These are phyloP conservation scores for Purpureocillium lavendulum DNA, from an alignment of 2,329 filamentous ascomycete genomes.

Conservation along the genomic window DNA sequence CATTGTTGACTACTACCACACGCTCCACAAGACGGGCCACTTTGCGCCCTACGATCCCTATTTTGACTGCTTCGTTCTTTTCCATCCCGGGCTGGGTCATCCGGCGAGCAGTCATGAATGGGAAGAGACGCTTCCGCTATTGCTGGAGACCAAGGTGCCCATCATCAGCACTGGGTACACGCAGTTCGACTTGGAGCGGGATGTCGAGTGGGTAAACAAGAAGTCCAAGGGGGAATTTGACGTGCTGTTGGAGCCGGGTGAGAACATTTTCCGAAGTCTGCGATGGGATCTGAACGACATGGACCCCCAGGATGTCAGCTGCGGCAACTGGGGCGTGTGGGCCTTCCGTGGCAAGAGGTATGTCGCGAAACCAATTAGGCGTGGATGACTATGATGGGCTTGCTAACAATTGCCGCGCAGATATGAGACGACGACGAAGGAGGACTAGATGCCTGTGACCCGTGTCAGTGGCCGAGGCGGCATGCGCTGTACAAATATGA, in stretches of 20 bases:
- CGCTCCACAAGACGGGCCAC: slow-evolving; percentile 79
- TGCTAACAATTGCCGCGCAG: slow-evolving; percentile 20
- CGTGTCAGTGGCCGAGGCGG: neutral
- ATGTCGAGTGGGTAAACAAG: slow-evolving; percentile 82
- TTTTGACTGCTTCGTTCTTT: slow-evolving; percentile 94
- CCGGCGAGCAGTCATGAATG: slow-evolving; percentile 91
- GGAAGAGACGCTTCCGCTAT: slow-evolving; percentile 78
- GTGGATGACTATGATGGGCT: neutral
- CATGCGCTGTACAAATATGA: neutral
- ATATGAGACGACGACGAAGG: slow-evolving; percentile 56
- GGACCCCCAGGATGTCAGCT: slow-evolving; percentile 88
- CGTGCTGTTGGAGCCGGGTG: slow-evolving; percentile 80
- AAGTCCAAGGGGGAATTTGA: slow-evolving; percentile 88
- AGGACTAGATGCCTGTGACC: slow-evolving; percentile 14
- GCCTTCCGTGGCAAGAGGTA: slow-evolving; percentile 96
- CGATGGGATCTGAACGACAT: slow-evolving; percentile 96
- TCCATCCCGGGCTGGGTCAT: slow-evolving; percentile 93
- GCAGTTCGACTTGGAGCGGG: slow-evolving; percentile 86
- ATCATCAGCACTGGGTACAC: slow-evolving; percentile 95
- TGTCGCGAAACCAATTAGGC: slow-evolving; percentile 15
- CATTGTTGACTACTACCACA: slow-evolving; percentile 97
- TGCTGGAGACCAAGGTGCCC: slow-evolving; percentile 92
- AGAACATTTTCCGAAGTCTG: slow-evolving; percentile 89
- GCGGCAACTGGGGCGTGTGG: slow-evolving; percentile 96
- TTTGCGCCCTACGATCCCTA: slow-evolving; percentile 97